phyloP scores from a whole-genome alignment of 2,329 filamentous ascomycete genomes.

The Sporothrix sp. region DNA sequence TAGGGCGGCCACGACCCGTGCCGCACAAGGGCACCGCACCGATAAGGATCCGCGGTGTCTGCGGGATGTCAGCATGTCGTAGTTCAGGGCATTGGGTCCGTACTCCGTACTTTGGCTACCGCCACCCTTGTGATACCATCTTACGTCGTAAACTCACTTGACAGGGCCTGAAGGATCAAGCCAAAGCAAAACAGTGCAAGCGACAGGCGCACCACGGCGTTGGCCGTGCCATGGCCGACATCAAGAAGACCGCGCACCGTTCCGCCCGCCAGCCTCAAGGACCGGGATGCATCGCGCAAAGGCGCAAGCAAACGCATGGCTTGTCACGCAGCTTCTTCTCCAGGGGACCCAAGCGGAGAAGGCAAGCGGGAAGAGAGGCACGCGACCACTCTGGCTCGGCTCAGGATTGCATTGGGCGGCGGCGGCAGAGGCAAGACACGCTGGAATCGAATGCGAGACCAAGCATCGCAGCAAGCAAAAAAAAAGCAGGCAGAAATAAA shows the following conservation, averaged over 20 bases:
- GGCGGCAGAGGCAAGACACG: too few species aligned
- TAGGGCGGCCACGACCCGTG: conserved; percentile 40
- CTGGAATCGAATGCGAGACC: too few species aligned
- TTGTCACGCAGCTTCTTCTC: neutral
- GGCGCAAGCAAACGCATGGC: neutral
- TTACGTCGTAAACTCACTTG: neutral
- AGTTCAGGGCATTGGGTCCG: neutral
- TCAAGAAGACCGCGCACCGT: neutral
- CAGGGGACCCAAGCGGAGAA: neutral
- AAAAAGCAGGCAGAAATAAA: neutral
- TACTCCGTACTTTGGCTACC: neutral
- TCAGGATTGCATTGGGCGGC: neutral
- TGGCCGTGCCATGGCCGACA: neutral
- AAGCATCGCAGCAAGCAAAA: too few species aligned
- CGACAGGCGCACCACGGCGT: conserved; percentile 1
- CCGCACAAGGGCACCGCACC: conserved; percentile 42
- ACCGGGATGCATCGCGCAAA: neutral
- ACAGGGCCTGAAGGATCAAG: neutral
- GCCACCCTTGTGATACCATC: too few species aligned
- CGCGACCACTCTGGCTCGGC: neutral
- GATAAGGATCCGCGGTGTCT: conserved; percentile 35
- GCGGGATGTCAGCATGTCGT: neutral
- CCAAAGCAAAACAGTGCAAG: conserved; percentile 2
- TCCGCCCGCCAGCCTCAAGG: neutral
- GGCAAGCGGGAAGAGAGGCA: neutral